Base-by-base conservation (phyloP, 768 basidiomycete species). In the Leccinum fibrillosum region DNA sequence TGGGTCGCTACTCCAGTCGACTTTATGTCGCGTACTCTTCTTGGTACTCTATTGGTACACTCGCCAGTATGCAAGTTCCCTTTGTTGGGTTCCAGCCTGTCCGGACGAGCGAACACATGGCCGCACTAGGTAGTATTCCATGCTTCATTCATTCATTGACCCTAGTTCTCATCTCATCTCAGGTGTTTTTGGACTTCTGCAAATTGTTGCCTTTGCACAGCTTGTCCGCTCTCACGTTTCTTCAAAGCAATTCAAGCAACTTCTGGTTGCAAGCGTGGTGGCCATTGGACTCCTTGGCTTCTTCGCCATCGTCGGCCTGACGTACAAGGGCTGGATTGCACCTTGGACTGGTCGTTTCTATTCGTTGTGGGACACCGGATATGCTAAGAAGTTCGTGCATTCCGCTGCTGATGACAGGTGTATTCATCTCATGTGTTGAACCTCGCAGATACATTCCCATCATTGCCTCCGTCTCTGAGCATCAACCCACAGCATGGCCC, bases 321-420 rank as follows among this genome's bases (percentile, higher is more conserved):
- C 96, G 0, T 90, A 92, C 76, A 90, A 87, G 59, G 96, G 95
- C 19, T 91, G 86, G 84, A 98, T 99, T 65, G 95, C 96, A 4
- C 96, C 96, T 0, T 99, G 97, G 95, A 98, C 96, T n/a, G 97
- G 97, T 39, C 89, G 97, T 57, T 98, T 99, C 82, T 99, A 99
- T 75, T 97, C 94, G 0, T 80, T 99, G 2, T 99, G 97, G 97
- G 97, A 99, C 73, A 98, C 96, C 0, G 96, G 94, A 32, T 99
- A 99, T 68, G 97, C 97, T 53, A 97, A 96, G 75, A 95, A 96
- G 93, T 95, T 68, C 35, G 80, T 73, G 25, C 61, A 30, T 48
- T 45, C 26, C 13, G 1, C 17, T 54, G 7, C 42, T 56, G 19
- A n/a, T 52, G 21, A 21, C 9, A 13, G 3, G 21, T 15, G 10